Base-by-base conservation (phyloP, 768 basidiomycete genomes). In the Nidularia pulvinata region DNA sequence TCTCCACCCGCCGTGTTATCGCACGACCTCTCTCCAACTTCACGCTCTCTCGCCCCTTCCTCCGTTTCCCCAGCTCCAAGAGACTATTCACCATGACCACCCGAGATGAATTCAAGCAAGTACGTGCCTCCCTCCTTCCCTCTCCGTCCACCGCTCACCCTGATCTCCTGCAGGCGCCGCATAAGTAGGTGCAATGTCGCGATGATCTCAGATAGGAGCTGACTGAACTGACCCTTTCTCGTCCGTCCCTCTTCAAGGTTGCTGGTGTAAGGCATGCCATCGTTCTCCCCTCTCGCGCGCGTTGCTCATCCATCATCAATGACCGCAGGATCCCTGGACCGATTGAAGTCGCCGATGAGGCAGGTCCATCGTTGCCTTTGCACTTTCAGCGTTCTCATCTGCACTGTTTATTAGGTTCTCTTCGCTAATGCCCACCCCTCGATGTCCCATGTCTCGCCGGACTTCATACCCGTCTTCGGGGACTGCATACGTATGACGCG, bases 391-490 rank as follows among this genome's bases (percentile, higher is more conserved):
- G 39, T 54, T 37, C n/a, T n/a, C 25, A n/a, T 2, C 52, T 46
- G 16, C 34, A 10, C 13, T 13, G 19, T 11, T 35, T 19, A 44
- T 51, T 59, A 89, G 81, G 95, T 98, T 55, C 86, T 98, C 59
- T 86, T 77, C 62, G 94, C 95, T 63, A 98, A 98, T 77, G 96
- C 97, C 0, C 92, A 91, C 61, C 93, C 94, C 0, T 84, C 88
- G 51, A 80, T 94, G 78, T 91, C 90, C 50, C 95, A 98, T 68
- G 85, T 94, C 61, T 89, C 92, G 30, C 82, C 86, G 10, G 94
- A 93, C 33, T 98, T 99, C 68, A 81, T 93, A 36, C 82, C 88
- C 16, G 83, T 92, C 51, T 93, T 98, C 58, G 91, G 93, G 34
- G 91, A 96, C 62, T 90, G 87, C 69, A 82, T 98, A 58, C 84